Evolutionary conservation across 2,329 filamentous ascomycete genomes (phyloP).

Genomic region (Magnaporthales sp.): DNA sequence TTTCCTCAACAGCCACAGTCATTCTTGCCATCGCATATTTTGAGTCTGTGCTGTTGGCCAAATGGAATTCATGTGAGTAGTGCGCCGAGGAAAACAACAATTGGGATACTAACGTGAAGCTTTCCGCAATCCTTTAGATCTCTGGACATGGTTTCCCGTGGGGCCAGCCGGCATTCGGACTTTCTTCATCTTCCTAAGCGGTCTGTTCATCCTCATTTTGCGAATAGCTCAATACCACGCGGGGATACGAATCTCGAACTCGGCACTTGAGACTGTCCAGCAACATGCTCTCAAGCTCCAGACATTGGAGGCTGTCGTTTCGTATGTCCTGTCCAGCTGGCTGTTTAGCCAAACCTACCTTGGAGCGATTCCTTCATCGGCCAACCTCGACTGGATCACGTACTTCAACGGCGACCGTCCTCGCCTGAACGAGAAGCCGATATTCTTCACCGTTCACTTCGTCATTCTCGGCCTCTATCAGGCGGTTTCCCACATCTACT

Average conservation of each 20-base stretch:
- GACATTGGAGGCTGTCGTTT: constrained; percentile 61
- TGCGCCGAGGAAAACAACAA: not conserved
- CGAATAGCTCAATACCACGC: constrained; percentile 79
- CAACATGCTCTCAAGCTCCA: constrained; percentile 48
- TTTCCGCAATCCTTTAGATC: constrained; percentile 35
- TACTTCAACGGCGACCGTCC: constrained; percentile 63
- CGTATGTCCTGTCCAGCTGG: constrained; percentile 70
- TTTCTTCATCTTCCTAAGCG: constrained; percentile 65
- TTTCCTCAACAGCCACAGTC: constrained; percentile 66
- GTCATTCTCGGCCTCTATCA: constrained; percentile 61
- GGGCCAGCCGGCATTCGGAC: constrained; percentile 68
- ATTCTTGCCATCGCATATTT: constrained; percentile 65
- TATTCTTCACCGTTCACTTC: constrained; percentile 70
- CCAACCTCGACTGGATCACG: constrained; percentile 66
- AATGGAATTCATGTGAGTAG: constrained; percentile 59
- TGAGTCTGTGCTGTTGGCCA: constrained; percentile 61
- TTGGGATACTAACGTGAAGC: not conserved
- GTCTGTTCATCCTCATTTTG: constrained; percentile 71
- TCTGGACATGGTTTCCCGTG: constrained; percentile 84
- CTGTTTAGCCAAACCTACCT: constrained; percentile 77
- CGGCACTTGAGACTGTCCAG: constrained; percentile 55
- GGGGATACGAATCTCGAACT: constrained; percentile 61
- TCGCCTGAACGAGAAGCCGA: constrained; percentile 74
- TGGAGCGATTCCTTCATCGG: constrained; percentile 52
- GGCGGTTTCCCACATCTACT: constrained; percentile 58